A percentile compares a stretch with the other conserved stretches of the same genome.
phyloP scores from a whole-genome alignment of 495 filamentous ascomycete genomes.

The Apiosordaria backusii region DNA sequence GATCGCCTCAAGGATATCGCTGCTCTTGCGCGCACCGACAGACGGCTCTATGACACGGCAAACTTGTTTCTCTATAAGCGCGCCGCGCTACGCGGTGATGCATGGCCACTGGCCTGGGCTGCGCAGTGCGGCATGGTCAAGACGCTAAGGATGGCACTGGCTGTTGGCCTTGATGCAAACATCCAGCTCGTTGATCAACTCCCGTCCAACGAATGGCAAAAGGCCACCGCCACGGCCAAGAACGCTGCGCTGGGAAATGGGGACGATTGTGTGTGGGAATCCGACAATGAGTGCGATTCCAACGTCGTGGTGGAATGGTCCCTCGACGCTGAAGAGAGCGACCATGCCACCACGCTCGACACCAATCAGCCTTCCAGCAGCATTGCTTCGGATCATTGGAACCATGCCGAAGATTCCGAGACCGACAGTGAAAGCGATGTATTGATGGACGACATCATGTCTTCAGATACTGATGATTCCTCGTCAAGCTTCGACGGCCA shows the following conservation, averaged over 20 bases:
- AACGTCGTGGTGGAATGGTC: conserved; percentile 18
- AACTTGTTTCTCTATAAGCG: conserved; percentile 29
- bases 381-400: conserved; percentile 17
- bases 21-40: conserved; percentile 23
- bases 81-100: conserved; percentile 16
- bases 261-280: conserved; percentile 21
- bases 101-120: conserved; percentile 31
- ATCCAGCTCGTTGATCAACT: conserved; percentile 23
- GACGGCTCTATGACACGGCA: conserved; percentile 21
- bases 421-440: conserved; percentile 18
- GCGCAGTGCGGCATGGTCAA: conserved; percentile 24
- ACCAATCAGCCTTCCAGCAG: conserved; percentile 18
- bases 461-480: conserved; percentile 13
- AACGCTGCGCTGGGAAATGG: conserved; percentile 8
- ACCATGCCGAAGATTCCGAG: conserved; percentile 9
- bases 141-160: conserved; percentile 26
- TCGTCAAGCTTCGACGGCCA: conserved; percentile 12
- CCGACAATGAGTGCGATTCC: conserved; percentile 18
- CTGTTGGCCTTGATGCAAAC: conserved; percentile 28
- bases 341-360: conserved; percentile 16
- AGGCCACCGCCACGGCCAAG: conserved; percentile 7
- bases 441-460: conserved; percentile 17
- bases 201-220: conserved; percentile 19
- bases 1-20: conserved; percentile 26
- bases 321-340: conserved; percentile 23